These are phyloP conservation scores for Cyberlindnera euphorbiiphila DNA, from an alignment of 805 yeast genomes.

Conservation along the genomic window DNA sequence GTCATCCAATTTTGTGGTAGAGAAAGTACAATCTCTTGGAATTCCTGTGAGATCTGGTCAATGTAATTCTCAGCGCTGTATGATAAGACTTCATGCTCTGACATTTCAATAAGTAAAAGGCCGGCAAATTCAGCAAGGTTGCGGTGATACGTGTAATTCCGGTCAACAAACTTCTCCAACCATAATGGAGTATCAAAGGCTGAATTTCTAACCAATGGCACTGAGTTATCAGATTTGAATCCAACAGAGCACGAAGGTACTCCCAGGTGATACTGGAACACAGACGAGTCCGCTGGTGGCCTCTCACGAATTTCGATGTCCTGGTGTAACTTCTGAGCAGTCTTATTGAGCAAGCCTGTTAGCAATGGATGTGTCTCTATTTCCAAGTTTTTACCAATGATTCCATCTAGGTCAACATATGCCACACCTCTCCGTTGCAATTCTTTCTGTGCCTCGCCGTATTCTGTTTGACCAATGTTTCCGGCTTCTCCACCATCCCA, in stretches of 20 bases:
- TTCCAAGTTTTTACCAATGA: slow-evolving; percentile 46
- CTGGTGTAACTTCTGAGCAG: slow-evolving; percentile 24
- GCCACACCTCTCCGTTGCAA: slow-evolving; percentile 54
- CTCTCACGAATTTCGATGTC: slow-evolving; percentile 36
- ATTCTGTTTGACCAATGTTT: slow-evolving; percentile 73
- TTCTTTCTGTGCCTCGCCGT: slow-evolving; percentile 51
- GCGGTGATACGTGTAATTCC: slow-evolving; percentile 49
- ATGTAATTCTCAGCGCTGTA: slow-evolving; percentile 47
- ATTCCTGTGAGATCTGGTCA: slow-evolving; percentile 37
- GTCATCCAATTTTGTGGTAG: slow-evolving; percentile 33
- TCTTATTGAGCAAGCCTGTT: slow-evolving; percentile 29
- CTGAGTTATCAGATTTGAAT: slow-evolving; percentile 32
- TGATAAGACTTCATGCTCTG: slow-evolving; percentile 54
- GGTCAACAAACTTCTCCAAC: slow-evolving; percentile 50
- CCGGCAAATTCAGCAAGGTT: slow-evolving; percentile 59
- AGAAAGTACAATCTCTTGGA: slow-evolving; percentile 22
- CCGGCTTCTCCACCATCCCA: slow-evolving; percentile 86
- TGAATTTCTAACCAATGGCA: slow-evolving; percentile 52
- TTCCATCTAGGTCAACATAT: slow-evolving; percentile 45
- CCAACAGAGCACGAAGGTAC: slow-evolving; percentile 57
- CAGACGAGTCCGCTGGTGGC: slow-evolving; percentile 17
- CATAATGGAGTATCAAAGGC: slow-evolving; percentile 55
- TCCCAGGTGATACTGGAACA: slow-evolving; percentile 64
- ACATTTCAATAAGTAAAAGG: slow-evolving; percentile 45
- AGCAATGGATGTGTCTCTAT: slow-evolving; percentile 57